phyloP scores from a whole-genome alignment of 441 rosid species.

The Populus hybrid region DNA sequence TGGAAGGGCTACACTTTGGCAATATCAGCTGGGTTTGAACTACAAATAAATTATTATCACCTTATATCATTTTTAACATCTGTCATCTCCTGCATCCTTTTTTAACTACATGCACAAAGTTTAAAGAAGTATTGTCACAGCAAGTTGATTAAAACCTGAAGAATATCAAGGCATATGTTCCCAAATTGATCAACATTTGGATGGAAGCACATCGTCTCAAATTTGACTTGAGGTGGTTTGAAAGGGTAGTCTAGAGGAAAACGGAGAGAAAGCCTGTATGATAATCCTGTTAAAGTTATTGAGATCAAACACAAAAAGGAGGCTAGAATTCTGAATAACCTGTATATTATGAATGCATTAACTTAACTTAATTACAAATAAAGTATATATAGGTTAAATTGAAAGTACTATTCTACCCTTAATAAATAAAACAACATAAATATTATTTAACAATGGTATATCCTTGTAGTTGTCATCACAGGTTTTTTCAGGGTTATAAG shows the following conservation, averaged over 20 bases:
- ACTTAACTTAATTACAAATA: too few species aligned
- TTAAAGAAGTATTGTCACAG: not conserved
- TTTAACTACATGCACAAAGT: not conserved
- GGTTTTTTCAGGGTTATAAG: too few species aligned
- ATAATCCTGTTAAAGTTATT: too few species aligned
- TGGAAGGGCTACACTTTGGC: not conserved
- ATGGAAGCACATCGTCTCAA: conserved; percentile 62
- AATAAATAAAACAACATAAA: too few species aligned
- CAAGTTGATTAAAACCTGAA: conserved; percentile 42
- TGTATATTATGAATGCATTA: too few species aligned
- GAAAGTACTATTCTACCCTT: too few species aligned
- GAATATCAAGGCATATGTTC: conserved; percentile 69
- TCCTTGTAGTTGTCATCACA: too few species aligned
- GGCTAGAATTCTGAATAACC: too few species aligned
- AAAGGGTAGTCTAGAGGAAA: conserved; percentile 66
- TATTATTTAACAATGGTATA: too few species aligned
- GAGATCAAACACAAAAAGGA: too few species aligned
- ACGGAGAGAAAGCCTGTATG: conserved; percentile 49
- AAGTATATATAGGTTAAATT: too few species aligned
- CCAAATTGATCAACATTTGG: conserved; percentile 69
- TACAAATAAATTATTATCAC: not conserved
- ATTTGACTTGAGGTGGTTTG: conserved; percentile 68
- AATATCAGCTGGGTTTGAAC: not conserved
- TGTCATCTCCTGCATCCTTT: not conserved
- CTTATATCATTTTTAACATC: not conserved